Evolutionary conservation across 2,329 filamentous ascomycete genomes (phyloP), one percentile per base, ranked within the genome.

Genomic region (Phialophora chinensis): DNA sequence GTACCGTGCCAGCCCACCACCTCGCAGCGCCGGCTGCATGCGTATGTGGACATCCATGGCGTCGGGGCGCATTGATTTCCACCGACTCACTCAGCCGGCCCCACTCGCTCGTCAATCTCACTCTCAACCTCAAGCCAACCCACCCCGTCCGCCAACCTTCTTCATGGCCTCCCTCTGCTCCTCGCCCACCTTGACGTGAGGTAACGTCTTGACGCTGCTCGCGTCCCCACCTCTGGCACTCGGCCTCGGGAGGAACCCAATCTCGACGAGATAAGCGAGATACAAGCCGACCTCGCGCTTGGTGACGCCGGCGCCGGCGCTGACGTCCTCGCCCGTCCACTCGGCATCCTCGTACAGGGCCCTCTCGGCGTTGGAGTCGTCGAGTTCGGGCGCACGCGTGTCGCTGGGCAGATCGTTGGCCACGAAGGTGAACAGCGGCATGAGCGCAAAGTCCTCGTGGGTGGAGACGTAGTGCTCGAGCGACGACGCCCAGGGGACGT

Each of bases 381-480:
- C 89, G 12, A 95, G 84, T 75, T 91, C 90, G 0, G 90, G 90
- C 0, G 91, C 90, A 52, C 85, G 87, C 35, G 88, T 91, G 73
- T 87, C 87, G 49, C 84, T 83, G 0, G 90, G 90, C n/a, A 93
- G 81, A 76, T 92, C 87, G 27, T 85, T 85, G 25, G 87, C 87
- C 50, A 88, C 89, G 77, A 92, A 90, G 76, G 92, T 89, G 77
- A 90, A 91, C 5, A 93, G 84, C 0, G 90, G 90, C 79, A 91
- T 86, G 68, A 94, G 83, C 0, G 91, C 91, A 73, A 90, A 87
- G 65, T 86, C 77, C 59, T 85, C 85, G 60, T 87, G 85, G 14
- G 82, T 84, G 25, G 85, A 85, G 66, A 93, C 89, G 74, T 91
- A 92, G 60, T 83, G 78, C 78, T 91, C 86, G 66, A 96, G 83